Conservation (phyloP, 2,329 filamentous ascomycete species). For the Fusarium mangiferae region DNA sequence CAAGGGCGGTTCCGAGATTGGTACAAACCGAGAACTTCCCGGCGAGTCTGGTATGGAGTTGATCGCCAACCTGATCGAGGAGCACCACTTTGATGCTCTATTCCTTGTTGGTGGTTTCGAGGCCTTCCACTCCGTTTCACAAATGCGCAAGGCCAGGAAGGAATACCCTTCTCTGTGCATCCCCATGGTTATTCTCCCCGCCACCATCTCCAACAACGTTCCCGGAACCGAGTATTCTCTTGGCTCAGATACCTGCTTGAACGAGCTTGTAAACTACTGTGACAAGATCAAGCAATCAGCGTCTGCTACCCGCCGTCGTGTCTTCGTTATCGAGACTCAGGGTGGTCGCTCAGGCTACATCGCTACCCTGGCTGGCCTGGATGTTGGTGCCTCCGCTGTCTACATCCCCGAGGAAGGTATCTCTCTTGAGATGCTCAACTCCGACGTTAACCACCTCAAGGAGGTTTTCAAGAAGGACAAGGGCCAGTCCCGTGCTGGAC, state of each 20-base stretch:
- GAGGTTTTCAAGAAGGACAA: constrained; percentile 86
- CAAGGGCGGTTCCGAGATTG: constrained; percentile 96
- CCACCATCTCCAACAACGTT: constrained; percentile 99
- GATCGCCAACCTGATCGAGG: constrained; percentile 83
- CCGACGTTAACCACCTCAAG: constrained; percentile 89
- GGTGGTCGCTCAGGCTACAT: constrained; percentile 95
- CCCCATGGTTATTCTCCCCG: constrained; percentile 88
- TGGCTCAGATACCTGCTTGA: constrained; percentile 95
- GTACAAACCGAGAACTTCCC: constrained; percentile 94
- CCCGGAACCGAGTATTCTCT: constrained; percentile 97
- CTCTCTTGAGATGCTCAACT: constrained; percentile 89
- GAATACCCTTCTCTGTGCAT: constrained; percentile 89
- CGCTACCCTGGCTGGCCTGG: constrained; percentile 87
- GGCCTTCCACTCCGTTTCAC: constrained; percentile 90
- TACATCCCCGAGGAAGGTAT: constrained; percentile 98
- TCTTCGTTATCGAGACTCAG: constrained; percentile 98
- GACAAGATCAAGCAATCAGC: constrained; percentile 98
- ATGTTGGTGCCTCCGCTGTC: constrained; percentile 91
- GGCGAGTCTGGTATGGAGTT: constrained; percentile 84
- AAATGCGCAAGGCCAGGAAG: constrained; percentile 82
- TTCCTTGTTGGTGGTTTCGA: constrained; percentile 97
- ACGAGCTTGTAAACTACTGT: constrained; percentile 93
- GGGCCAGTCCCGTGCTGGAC: constrained; percentile 89
- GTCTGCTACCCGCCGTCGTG: constrained; percentile 88
- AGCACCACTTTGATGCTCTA: constrained; percentile 89